Evolutionary conservation across 352 stramenopile species (phyloP).

Genomic region (Phytophthora uliginosa): DNA sequence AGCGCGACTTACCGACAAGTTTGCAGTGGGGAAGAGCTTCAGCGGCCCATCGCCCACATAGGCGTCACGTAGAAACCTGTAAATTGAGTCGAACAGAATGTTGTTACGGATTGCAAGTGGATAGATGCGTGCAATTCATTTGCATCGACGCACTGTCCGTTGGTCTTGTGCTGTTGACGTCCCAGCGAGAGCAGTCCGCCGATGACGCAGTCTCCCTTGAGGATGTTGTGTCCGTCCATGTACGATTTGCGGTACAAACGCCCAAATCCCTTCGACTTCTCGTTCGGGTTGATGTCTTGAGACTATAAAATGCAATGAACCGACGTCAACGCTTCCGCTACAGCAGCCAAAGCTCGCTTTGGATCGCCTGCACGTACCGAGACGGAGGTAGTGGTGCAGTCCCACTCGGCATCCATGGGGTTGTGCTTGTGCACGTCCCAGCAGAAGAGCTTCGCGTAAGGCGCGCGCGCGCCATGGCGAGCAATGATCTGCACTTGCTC

Average conservation of each 20-base stretch:
- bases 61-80: slow-evolving; percentile 68
- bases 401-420: slow-evolving; percentile 80
- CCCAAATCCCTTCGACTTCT: slow-evolving; percentile 61
- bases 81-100: neutral
- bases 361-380: slow-evolving; percentile 53
- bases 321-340: neutral
- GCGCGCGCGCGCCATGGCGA: slow-evolving; percentile 78
- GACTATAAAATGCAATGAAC: slow-evolving; percentile 48
- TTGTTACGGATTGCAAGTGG: neutral
- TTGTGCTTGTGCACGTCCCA: slow-evolving; percentile 78
- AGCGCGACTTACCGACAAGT: slow-evolving; percentile 62
- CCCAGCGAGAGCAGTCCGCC: slow-evolving; percentile 77
- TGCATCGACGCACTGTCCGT: slow-evolving; percentile 56
- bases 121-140: neutral
- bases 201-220: slow-evolving; percentile 79
- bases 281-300: slow-evolving; percentile 71
- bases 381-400: slow-evolving; percentile 77
- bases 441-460: slow-evolving; percentile 82
- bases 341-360: neutral
- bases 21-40: slow-evolving; percentile 75
- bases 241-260: slow-evolving; percentile 87
- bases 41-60: slow-evolving; percentile 80
- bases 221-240: slow-evolving; percentile 79
- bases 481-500: slow-evolving; percentile 89
- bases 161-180: slow-evolving; percentile 83